Evolutionary conservation across 2,329 filamentous ascomycete genomes (phyloP), one percentile per base, ranked within the genome.

Genomic region (Fonsecaea multimorphosa): DNA sequence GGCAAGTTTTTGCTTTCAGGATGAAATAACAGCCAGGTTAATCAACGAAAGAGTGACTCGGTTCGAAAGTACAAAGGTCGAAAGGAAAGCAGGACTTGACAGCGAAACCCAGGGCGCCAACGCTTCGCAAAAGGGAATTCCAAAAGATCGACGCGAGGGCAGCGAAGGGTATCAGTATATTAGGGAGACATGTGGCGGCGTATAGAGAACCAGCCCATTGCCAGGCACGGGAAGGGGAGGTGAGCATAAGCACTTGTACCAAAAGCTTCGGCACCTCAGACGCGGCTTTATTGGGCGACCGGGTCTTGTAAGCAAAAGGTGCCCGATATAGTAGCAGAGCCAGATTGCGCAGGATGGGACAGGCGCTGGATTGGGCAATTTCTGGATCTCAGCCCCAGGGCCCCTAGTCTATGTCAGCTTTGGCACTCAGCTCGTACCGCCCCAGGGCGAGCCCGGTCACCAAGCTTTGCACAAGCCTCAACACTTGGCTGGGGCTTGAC

Each of bases 221-320:
- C 58, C 22, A 60, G 58, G 34, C 46, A 60, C 46, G 22, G 19
- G 29, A 31, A 8, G 46, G 6, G 7, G 14, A 32, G 31, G 57
- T 67, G 40, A 67, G 54, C 61, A 67, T 67, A 67, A 67, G 65
- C 65, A 67, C 65, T 67, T 67, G 58, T 46, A 22, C 51, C 31
- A 62, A 62, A 62, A 59, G 61, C 58, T 64, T 67, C 52, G 46
- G 36, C 34, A 38, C 53, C 49, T 38, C 36, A 27, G 24, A 27
- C 24, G 40, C 60, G 32, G 44, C 14, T 19, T 51, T 12, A 22
- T 55, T 22, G 46, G 24, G 14, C 40, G 40, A 55, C 53, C n/a
- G 32, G 52, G 61, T 64, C 36, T 58, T 54, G 65, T 67, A 61
- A 67, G 65, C 65, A 64, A 31, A 27, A 61, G 14, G 52, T 62